Base-by-base conservation (phyloP, 257 asterid genomes). In the Nicotiana knightiana region DNA sequence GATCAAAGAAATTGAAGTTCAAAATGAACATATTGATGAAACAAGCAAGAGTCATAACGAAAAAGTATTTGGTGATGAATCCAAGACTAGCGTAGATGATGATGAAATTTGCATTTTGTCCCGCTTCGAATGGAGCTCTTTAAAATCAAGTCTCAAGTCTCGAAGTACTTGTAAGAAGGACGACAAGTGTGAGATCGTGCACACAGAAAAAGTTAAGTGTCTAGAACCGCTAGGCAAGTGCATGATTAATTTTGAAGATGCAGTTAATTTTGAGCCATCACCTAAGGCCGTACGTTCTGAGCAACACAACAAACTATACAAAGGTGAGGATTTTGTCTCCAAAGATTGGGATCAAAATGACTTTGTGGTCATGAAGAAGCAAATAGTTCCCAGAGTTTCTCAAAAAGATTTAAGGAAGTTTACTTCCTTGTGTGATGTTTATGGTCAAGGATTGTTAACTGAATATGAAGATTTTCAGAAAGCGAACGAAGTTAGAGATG, bases 41-140 rank as follows among this genome's bases (percentile, higher is more conserved):
- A 48, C 39, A 46, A 71, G 58, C 79, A 24, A 46, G 24, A 24
- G 39, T 46, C 79, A 71, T 16, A 32, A 71, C 6, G 55, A n/a
- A 70, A 30, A 70, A 11, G 18, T 70, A 43, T 26, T 30, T 11
- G 58, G 13, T 2, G 61, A 71, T 24, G 39, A 71, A 71, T 71
- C 61, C 61, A 13, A 12, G 37, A 46, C n/a, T 3, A 2, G 67
- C 11, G 81, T 37, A 81, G 48, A 57, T 53, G 64, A n/a, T 58
- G n/a, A 12, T 48, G 9, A 81, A 85, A 4, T 78, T 66, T 16
- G 77, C 43, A 17, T 76, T 79, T 88, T 63, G 80, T 28, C 73
- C 2, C 21, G 83, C 79, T 51, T 37, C 18, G 1, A 80, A 33
- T 17, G 9, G 71, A 46, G 15, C 48, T 79, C 57, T 24, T 85